These are phyloP conservation scores for Aspergillus nanangensis DNA, from an alignment of 495 filamentous ascomycete genomes.

Conservation along the genomic window DNA sequence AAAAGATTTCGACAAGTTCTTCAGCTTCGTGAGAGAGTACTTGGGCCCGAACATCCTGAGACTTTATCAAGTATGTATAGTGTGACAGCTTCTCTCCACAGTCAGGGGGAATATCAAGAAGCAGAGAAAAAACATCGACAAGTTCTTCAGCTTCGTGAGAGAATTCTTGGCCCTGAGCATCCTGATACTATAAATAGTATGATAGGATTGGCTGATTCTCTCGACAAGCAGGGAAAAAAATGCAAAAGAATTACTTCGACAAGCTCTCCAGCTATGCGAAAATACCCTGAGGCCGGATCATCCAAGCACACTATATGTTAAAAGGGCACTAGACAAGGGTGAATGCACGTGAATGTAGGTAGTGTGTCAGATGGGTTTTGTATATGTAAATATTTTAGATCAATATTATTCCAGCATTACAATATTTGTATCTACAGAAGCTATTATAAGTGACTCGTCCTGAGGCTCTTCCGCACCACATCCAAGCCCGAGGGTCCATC, in stretches of 20 bases:
- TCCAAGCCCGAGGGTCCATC: not conserved
- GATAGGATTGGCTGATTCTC: not conserved
- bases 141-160: conserved; percentile 3
- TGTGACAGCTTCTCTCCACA: conserved; percentile 13
- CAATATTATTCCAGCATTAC: too few relatives aligned
- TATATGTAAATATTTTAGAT: too few relatives aligned
- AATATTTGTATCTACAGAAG: not conserved
- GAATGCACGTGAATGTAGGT: too few relatives aligned
- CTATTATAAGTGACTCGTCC: not conserved
- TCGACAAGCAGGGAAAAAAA: not conserved
- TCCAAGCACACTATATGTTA: too few relatives aligned
- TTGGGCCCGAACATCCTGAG: conserved; percentile 7
- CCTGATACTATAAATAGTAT: conserved; percentile 9
- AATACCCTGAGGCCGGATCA: conserved; percentile 12
- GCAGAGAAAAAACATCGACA: conserved; percentile 22
- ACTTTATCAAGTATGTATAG: conserved; percentile 4
- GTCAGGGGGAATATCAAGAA: conserved; percentile 29
- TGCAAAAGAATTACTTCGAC: conserved; percentile 8
- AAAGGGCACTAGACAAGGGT: too few relatives aligned
- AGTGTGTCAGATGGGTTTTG: too few relatives aligned
- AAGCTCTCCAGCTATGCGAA: conserved; percentile 3
- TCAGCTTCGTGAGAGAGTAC: conserved; percentile 12
- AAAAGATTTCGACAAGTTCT: conserved; percentile 21
- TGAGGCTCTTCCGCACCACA: not conserved
- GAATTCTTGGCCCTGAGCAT: conserved; percentile 4